Evolutionary conservation across 2,329 filamentous ascomycete species (phyloP), one percentile per base, ranked within the genome.

Genomic region (Nectriaceae sp.): DNA sequence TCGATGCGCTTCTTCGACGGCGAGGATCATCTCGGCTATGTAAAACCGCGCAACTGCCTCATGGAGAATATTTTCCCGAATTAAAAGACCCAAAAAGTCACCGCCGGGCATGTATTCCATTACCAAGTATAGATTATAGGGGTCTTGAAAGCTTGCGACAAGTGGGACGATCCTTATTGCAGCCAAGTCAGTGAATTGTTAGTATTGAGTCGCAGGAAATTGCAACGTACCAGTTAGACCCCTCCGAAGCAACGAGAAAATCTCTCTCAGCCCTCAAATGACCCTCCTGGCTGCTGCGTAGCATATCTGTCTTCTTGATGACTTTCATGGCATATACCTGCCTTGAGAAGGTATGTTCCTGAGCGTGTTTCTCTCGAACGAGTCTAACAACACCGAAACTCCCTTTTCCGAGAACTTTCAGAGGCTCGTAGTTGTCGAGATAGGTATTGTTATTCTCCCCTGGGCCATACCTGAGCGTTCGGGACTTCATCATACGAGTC

Each of bases 41-140:
- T 97, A 97, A 75, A 89, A 97, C 53, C 83, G 87, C 4, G 92
- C 85, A 37, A 89, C 83, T 1, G 79, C 75, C 67, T 97, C 94
- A 46, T 84, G 84, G 2, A 99, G 76, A 3, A 89, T 82, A 52
- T 94, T 91, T 63, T 95, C 89, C 15, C 92, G 84, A 46, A 97
- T 88, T 15, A 99, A 73, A 1, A 97, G 71, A 2, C 89, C 89
- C 1, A 99, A 77, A 57, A 99, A 97, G 66, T 99, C 93, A 0
- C 94, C 93, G 0, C 93, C 94, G 2, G 95, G 87, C 90, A 97
- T 97, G 65, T 96, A 99, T 50, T 97, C 92, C 91, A 97, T 97
- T 44, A 97, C 88, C 5, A 99, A 82, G 62, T 97, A 97, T 5
- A 99, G 77, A 59, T 89, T 90, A 36, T 82, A 79, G 29, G 81